Conservation (phyloP, 2,329 filamentous ascomycete genomes). For the Verticillium zaregamsianum region DNA sequence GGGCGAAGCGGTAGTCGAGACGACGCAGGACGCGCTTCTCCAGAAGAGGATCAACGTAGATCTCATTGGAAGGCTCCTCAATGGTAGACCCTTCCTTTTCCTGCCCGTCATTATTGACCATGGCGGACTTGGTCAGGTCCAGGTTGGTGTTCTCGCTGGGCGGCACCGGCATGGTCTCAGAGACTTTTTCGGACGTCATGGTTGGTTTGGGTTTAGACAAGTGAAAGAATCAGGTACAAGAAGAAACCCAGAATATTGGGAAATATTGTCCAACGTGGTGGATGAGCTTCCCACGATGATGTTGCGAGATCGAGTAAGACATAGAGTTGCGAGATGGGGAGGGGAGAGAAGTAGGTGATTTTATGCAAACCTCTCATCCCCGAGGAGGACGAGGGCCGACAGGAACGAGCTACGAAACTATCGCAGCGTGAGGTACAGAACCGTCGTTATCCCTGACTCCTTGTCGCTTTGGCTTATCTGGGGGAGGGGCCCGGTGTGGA, state of each 20-base stretch:
- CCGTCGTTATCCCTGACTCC: not conserved
- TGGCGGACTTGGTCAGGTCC: not conserved
- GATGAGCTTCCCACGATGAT: not conserved
- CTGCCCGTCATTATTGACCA: not conserved
- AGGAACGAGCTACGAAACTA: not conserved
- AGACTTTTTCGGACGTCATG: not conserved
- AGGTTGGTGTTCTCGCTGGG: not conserved
- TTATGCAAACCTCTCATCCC: not conserved
- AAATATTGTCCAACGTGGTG: not conserved
- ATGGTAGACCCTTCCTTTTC: not conserved
- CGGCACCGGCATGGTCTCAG: not conserved
- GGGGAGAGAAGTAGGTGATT: not conserved
- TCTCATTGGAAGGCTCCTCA: not conserved
- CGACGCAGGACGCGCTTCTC: conserved; percentile 2
- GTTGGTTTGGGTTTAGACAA: not conserved
- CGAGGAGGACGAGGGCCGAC: not conserved
- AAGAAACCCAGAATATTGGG: not conserved
- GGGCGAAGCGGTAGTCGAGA: conserved; percentile 2
- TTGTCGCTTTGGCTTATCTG: not conserved
- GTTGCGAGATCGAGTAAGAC: not conserved
- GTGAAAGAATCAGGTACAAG: not conserved
- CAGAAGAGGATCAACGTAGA: not conserved
- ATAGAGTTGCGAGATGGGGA: not conserved
- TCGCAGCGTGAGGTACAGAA: not conserved
- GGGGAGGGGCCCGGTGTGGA: not conserved